Conservation (phyloP, 108 stramenopile species). For the Fragilaria radians region DNA sequence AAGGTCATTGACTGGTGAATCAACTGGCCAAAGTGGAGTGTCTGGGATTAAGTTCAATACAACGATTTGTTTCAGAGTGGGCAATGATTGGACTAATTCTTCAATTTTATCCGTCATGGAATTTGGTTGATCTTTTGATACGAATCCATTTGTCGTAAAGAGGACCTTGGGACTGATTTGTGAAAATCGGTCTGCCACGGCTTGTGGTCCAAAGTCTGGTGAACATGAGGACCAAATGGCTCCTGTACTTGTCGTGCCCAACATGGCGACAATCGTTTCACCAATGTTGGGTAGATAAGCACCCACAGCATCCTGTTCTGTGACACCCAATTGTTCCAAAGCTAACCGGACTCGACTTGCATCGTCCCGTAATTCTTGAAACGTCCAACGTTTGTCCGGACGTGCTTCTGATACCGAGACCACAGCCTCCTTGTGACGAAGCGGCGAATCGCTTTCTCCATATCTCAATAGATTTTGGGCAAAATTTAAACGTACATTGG, state of each 20-base stretch:
- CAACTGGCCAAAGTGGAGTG: constrained; percentile 2
- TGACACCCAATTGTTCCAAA: constrained; percentile 14
- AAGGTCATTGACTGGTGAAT: constrained; percentile 3
- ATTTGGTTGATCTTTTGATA: constrained; percentile 12
- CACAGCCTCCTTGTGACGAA: constrained; percentile 15
- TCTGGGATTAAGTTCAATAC: constrained; percentile 11
- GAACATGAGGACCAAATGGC: constrained; percentile 28
- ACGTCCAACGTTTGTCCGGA: constrained; percentile 16
- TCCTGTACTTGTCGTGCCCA: constrained; percentile 24
- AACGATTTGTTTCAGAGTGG: constrained; percentile 16
- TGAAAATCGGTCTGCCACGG: constrained; percentile 27
- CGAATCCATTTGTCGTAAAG: constrained; percentile 19
- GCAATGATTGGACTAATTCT: constrained; percentile 14
- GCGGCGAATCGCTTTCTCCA: not conserved
- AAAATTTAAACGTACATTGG: constrained; percentile 24
- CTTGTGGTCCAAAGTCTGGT: constrained; percentile 24
- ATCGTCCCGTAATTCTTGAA: constrained; percentile 14
- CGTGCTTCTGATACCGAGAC: constrained; percentile 18
- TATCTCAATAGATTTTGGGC: constrained; percentile 27
- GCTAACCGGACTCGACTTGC: constrained; percentile 15
- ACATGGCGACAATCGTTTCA: constrained; percentile 30
- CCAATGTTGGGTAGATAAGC: constrained; percentile 28
- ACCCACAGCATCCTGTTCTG: constrained; percentile 8
- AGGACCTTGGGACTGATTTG: constrained; percentile 31
- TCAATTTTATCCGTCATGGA: constrained; percentile 18